phyloP scores from a whole-genome alignment of 495 filamentous ascomycete genomes.

The Chaetomium fimeti region DNA sequence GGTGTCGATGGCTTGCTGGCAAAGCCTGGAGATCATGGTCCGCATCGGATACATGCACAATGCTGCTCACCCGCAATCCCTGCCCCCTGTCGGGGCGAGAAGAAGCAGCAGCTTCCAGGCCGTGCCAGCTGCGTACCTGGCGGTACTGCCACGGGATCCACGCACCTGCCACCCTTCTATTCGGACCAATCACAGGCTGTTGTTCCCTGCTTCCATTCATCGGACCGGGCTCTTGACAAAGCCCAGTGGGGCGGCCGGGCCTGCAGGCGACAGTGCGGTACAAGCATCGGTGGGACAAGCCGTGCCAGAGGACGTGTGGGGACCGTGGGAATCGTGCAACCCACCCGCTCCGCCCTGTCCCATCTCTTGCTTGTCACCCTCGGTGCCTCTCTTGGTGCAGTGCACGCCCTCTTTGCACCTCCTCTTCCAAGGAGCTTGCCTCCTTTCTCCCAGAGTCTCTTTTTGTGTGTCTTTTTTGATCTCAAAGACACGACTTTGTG shows the following conservation, averaged over 20 bases:
- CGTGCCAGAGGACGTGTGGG: conserved; percentile 15
- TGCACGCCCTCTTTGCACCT: conserved; percentile 3
- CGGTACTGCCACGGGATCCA: conserved; percentile 26
- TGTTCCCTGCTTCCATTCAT: conserved; percentile 11
- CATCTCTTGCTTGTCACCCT: conserved; percentile 19
- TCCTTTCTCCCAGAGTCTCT: conserved; percentile 12
- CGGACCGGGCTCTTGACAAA: conserved; percentile 25
- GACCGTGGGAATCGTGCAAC: conserved; percentile 18
- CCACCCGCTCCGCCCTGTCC: conserved; percentile 22
- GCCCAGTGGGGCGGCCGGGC: conserved; percentile 15
- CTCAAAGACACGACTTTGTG: conserved; percentile 18
- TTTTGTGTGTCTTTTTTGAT: neutral
- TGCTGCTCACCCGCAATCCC: conserved; percentile 48
- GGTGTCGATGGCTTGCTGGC: conserved; percentile 8
- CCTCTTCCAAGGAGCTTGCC: conserved; percentile 7
- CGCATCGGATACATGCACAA: conserved; percentile 22
- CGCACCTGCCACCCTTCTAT: conserved; percentile 10
- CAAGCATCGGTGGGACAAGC: neutral
- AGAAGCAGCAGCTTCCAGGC: conserved; percentile 22
- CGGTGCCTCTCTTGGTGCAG: conserved; percentile 16
- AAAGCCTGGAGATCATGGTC: conserved; percentile 18
- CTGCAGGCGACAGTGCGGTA: conserved; percentile 14
- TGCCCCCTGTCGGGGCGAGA: conserved; percentile 38
- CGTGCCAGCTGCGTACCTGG: conserved; percentile 28
- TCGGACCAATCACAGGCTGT: conserved; percentile 19